Percentiles rank a stretch among this genome's conserved stretches.
Conservation (phyloP, 768 basidiomycete species). For the Podaxis sp. region DNA sequence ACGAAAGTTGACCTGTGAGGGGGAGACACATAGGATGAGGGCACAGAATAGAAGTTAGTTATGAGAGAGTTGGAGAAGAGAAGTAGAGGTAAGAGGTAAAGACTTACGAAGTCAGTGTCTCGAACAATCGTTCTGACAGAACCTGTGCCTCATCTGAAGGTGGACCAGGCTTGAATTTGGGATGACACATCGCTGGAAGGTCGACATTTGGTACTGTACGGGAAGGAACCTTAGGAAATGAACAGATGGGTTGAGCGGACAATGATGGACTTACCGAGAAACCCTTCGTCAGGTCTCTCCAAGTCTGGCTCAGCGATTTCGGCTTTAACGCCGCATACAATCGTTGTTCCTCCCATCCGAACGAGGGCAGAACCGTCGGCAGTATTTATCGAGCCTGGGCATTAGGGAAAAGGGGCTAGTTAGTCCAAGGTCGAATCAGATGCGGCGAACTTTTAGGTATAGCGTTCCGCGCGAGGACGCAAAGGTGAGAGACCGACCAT, state of each 20-base stretch:
- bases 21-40: too few relatives aligned
- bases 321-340: slow-evolving; percentile 95
- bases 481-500: not conserved
- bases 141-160: slow-evolving; percentile 94
- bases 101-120: slow-evolving; percentile 71
- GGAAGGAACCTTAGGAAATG: not conserved
- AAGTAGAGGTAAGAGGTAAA: not conserved
- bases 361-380: slow-evolving; percentile 93
- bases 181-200: slow-evolving; percentile 89
- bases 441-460: not conserved
- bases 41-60: too few relatives aligned
- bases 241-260: not conserved
- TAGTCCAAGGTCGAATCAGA: not conserved
- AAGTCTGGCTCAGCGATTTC: slow-evolving; percentile 92
- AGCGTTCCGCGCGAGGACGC: not conserved
- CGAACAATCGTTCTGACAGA: slow-evolving; percentile 79
- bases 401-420: not conserved
- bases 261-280: slow-evolving; percentile 60
- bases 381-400: slow-evolving; percentile 86
- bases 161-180: slow-evolving; percentile 93
- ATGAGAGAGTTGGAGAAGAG: not conserved
- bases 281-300: slow-evolving; percentile 72
- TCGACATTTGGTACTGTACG: slow-evolving; percentile 89
- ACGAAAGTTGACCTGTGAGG: slow-evolving; percentile 61
- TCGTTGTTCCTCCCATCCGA: slow-evolving; percentile 86